Base-by-base conservation (phyloP, 2,329 filamentous ascomycete genomes). In the Pseudogymnoascus sp. region DNA sequence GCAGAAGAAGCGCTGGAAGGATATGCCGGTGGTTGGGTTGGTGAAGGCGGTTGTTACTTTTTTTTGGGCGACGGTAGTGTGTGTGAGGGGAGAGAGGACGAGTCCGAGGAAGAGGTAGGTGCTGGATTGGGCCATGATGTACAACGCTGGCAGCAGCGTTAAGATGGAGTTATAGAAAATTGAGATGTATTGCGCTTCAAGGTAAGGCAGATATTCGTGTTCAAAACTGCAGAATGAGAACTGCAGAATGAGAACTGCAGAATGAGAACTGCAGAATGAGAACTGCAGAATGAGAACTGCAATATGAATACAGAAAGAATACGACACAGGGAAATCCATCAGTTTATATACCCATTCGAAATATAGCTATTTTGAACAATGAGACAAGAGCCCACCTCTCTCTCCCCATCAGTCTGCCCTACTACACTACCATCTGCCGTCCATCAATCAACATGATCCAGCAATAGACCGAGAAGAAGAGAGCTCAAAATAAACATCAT, bases 1-100 rank as follows among this genome's bases (percentile, higher is more conserved):
- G 33, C 76, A 75, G 63, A 77, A 74, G 68, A 77, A 77, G 18
- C 73, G 70, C 67, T 77, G 71, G 68, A 77, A 75, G 0, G 66
- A 64, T 31, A 77, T 72, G 8, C 72, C 73, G 0, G 74, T 76
- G 4, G 66, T 61, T 14, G 71, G 70, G 50, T 77, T 74, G 25
- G 68, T 69, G 64, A 74, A 75, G 21, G 70, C 23, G 2, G 62
- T 6, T 40, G 65, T 65, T n/a, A 47, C 42, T 35, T 59, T 44
- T 4, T 38, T 8, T 16, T 53, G 47, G 12, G 47, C 47, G 7
- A 53, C 14, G 47, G 47, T 8, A 23, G 47, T 53, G 47, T 31
- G 14, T 53, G 47, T 28, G 47, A 53, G 23, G 47, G 23, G 16
- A 4, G 21, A 50, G 12, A 50, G 12, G 21, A 25, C 11, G 4